phyloP scores from a whole-genome alignment of 208 protist species.

The Leishmania tropica region DNA sequence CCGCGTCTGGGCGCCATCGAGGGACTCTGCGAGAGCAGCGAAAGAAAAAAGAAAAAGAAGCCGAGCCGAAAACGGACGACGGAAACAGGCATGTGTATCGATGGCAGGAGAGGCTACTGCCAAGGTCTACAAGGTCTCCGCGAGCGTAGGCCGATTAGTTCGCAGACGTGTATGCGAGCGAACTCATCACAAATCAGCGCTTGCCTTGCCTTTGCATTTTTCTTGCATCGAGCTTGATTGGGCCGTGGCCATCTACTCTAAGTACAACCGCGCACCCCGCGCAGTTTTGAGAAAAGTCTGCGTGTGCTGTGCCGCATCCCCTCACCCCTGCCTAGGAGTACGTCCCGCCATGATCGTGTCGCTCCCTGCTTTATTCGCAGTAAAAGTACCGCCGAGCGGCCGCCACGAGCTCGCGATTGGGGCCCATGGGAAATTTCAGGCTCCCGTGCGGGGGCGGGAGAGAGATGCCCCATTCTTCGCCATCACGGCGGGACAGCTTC shows the following conservation, averaged over 20 bases:
- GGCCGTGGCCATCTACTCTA: not conserved
- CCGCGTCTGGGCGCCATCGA: not conserved
- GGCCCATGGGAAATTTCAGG: conserved; percentile 26
- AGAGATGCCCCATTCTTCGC: conserved; percentile 20
- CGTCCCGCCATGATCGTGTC: not conserved
- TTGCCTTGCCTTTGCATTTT: not conserved
- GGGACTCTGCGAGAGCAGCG: not conserved
- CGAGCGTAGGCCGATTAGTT: not conserved
- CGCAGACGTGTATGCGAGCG: not conserved
- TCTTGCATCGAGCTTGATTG: not conserved
- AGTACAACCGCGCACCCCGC: not conserved
- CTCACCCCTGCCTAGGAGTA: not conserved
- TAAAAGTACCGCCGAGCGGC: conserved; percentile 18
- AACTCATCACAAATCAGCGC: not conserved
- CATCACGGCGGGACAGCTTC: conserved; percentile 22
- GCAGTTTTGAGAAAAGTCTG: not conserved
- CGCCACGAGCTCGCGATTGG: conserved; percentile 21
- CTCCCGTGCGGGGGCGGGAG: conserved; percentile 26
- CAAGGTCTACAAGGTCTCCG: not conserved
- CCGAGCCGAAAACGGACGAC: not conserved
- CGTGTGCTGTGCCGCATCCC: not conserved
- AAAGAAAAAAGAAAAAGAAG: conserved; percentile 2
- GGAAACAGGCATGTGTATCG: not conserved
- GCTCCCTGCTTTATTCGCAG: conserved; percentile 2
- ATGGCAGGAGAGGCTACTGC: not conserved